These are phyloP conservation scores for Macrotyloma uniflorum DNA, from an alignment of 306 rosid genomes.

Conservation along the genomic window DNA sequence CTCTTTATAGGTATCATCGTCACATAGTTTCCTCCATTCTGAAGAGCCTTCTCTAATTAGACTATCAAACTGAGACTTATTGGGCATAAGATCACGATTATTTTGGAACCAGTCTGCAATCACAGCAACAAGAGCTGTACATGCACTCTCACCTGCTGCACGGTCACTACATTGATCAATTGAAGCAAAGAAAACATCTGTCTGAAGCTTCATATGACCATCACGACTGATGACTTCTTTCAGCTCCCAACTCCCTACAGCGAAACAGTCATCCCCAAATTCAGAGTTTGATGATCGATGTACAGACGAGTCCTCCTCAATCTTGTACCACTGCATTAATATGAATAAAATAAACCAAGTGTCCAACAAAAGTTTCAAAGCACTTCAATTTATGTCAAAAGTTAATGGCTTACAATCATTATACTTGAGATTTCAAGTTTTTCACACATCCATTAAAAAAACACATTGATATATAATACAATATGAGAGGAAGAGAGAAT, in stretches of 20 bases:
- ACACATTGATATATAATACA: too few species aligned
- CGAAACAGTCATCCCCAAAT: slow-evolving; percentile 91
- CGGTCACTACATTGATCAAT: slow-evolving; percentile 94
- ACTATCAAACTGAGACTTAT: slow-evolving; percentile 89
- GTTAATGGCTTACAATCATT: too few species aligned
- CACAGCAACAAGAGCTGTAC: slow-evolving; percentile 97
- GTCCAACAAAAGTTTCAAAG: slow-evolving; percentile 7
- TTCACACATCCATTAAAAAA: too few species aligned
- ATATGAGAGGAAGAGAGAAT: too few species aligned
- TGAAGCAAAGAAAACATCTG: slow-evolving; percentile 93
- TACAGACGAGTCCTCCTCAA: slow-evolving; percentile 71
- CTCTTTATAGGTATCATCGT: slow-evolving; percentile 68
- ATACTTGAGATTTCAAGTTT: too few species aligned
- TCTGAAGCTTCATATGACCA: slow-evolving; percentile 84
- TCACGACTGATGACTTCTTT: slow-evolving; percentile 90
- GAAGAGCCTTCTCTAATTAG: slow-evolving; percentile 90
- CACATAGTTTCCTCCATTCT: slow-evolving; percentile 93
- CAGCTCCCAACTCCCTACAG: slow-evolving; percentile 88
- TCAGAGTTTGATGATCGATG: slow-evolving; percentile 78
- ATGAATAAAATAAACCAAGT: slow-evolving; percentile 11
- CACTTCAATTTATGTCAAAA: not conserved
- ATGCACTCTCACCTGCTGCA: slow-evolving; percentile 98
- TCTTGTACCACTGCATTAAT: slow-evolving; percentile 59
- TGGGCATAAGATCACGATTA: slow-evolving; percentile 72
- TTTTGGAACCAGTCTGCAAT: slow-evolving; percentile 95